Percentiles rank a stretch among this genome's conserved stretches.
Evolutionary conservation across 2,329 filamentous ascomycete genomes (phyloP).

Genomic region (Penicillium italicum): DNA sequence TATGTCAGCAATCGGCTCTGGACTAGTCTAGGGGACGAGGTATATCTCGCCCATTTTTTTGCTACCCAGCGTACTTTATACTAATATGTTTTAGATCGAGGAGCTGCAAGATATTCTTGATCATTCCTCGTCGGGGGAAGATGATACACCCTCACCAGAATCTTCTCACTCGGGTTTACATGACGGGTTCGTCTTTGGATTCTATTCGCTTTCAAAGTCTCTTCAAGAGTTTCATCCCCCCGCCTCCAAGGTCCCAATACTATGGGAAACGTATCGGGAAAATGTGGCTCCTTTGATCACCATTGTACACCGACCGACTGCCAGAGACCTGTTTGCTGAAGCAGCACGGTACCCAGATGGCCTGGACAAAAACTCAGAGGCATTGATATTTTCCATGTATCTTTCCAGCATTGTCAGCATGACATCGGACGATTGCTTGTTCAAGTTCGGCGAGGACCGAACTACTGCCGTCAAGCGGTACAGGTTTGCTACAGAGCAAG

Average conservation of each 20-base stretch:
- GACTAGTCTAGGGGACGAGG: conserved; percentile 60
- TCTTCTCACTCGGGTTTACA: conserved; percentile 44
- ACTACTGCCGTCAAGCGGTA: conserved; percentile 51
- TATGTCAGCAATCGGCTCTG: conserved; percentile 63
- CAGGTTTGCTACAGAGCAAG: conserved; percentile 62
- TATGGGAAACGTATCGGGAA: conserved; percentile 59
- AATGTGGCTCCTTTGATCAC: conserved; percentile 62
- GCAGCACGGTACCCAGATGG: conserved; percentile 50
- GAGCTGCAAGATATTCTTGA: conserved; percentile 61
- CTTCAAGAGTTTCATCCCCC: conserved; percentile 56
- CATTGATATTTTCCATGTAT: conserved; percentile 61
- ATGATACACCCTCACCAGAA: conserved; percentile 49
- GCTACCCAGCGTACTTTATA: background rate
- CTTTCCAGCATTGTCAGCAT: conserved; percentile 51
- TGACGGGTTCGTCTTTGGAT: conserved; percentile 60
- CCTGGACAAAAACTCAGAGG: conserved; percentile 53
- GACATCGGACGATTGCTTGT: conserved; percentile 41
- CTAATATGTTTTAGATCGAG: conserved; percentile 47
- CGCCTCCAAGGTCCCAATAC: conserved; percentile 47
- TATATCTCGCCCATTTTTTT: conserved; percentile 20
- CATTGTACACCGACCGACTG: conserved; percentile 55
- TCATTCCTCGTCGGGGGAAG: conserved; percentile 55
- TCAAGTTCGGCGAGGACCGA: conserved; percentile 52
- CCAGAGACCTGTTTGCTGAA: conserved; percentile 50
- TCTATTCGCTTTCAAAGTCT: conserved; percentile 55